Conservation (phyloP, 1,139 yeast species). For the Taiozyma sp. region DNA sequence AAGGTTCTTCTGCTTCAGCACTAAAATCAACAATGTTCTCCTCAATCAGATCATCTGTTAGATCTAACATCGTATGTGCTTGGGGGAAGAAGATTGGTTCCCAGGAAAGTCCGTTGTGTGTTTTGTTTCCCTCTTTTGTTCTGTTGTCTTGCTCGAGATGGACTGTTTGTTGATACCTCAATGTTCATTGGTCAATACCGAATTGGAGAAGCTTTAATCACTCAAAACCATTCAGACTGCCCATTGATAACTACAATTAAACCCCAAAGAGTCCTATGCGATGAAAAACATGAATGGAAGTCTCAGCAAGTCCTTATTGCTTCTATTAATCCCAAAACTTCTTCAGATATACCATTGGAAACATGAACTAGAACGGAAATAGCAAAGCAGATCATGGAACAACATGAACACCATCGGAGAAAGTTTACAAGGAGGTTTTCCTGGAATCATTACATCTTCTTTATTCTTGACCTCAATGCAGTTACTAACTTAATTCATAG, state of each 20-base stretch:
- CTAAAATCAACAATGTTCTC: constrained; percentile 20
- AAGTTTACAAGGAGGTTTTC: too few relatives aligned
- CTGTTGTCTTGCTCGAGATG: neutral
- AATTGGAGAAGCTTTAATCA: neutral
- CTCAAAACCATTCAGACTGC: neutral
- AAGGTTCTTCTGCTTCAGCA: constrained; percentile 3
- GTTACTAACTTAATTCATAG: constrained; percentile 14
- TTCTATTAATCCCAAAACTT: too few relatives aligned
- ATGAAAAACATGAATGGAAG: too few relatives aligned
- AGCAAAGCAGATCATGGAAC: too few relatives aligned
- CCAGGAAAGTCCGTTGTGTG: neutral
- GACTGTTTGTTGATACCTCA: constrained; percentile 5
- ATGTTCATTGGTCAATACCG: constrained; percentile 6
- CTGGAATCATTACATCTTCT: neutral
- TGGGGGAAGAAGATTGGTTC: neutral
- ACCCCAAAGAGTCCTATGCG: too few relatives aligned
- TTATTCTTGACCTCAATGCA: neutral
- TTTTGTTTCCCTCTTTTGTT: neutral
- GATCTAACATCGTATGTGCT: constrained; percentile 25
- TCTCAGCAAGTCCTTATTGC: too few relatives aligned
- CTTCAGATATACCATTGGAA: too few relatives aligned
- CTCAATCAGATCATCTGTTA: constrained; percentile 26
- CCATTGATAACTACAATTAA: neutral
- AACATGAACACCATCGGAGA: too few relatives aligned
- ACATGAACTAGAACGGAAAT: neutral